Evolutionary conservation across 1,284 basidiomycete genomes (phyloP).

Genomic region (Puccinia brachypodii): DNA sequence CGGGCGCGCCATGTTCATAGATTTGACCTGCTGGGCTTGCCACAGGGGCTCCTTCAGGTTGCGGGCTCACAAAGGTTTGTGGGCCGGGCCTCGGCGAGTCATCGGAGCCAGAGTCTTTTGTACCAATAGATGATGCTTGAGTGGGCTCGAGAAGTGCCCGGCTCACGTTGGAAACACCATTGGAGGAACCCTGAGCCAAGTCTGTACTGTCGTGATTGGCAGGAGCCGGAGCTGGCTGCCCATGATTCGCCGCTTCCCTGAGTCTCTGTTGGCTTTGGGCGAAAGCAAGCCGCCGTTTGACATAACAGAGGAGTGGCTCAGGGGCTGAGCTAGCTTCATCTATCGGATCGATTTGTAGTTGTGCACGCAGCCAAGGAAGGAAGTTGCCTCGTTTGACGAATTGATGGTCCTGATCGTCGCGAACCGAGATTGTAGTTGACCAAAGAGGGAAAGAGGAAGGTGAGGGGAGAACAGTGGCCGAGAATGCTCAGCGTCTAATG

Average conservation of each 20-base stretch:
- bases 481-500: neutral
- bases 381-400: slow-evolving; percentile 46
- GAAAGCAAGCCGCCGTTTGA: slow-evolving; percentile 44
- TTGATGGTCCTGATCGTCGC: slow-evolving; percentile 39
- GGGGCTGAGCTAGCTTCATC: slow-evolving; percentile 28
- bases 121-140: neutral
- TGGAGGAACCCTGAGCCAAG: neutral
- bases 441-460: neutral
- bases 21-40: neutral
- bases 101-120: neutral
- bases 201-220: neutral
- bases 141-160: neutral
- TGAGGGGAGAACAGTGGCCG: neutral
- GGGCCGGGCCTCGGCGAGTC: neutral
- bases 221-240: neutral
- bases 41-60: neutral
- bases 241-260: slow-evolving; percentile 4
- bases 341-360: slow-evolving; percentile 39
- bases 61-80: slow-evolving; percentile 2
- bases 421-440: neutral
- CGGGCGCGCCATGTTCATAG: neutral
- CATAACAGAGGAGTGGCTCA: slow-evolving; percentile 35
- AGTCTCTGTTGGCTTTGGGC: slow-evolving; percentile 34
- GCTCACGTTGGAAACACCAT: neutral
- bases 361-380: slow-evolving; percentile 45